A percentile compares a stretch with the other conserved stretches of the same genome.
These are phyloP conservation scores for Mycena galopus DNA, from an alignment of 768 basidiomycete genomes.

Conservation along the genomic window DNA sequence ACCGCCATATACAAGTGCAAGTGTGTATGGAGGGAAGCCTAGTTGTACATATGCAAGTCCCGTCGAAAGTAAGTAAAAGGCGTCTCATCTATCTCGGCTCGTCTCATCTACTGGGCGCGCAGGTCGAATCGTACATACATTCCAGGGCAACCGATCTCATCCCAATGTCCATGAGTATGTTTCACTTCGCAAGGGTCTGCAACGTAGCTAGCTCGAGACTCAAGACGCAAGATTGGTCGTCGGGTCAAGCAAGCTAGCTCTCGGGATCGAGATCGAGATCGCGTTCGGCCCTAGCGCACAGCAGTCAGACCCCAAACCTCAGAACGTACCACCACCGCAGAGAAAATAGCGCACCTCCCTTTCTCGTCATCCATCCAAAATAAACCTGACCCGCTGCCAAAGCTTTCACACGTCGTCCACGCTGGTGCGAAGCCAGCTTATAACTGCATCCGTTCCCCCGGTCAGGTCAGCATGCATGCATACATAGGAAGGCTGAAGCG, in stretches of 20 bases:
- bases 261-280: constrained; percentile 2
- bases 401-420: constrained; percentile 1
- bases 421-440: constrained; percentile 6
- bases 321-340: constrained; percentile 1
- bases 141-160: constrained; percentile 4
- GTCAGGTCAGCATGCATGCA: constrained; percentile 3
- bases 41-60: no score
- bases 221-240: no score
- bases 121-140: neutral
- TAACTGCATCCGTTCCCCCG: constrained; percentile 1
- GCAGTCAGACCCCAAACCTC: neutral
- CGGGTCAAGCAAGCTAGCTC: neutral
- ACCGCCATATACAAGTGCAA: no score
- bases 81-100: no score
- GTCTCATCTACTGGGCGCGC: no score
- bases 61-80: no score
- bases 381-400: neutral
- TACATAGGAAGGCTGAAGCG: no score
- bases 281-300: neutral
- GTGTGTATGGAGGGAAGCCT: no score
- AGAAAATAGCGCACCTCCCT: constrained; percentile 1
- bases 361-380: neutral
- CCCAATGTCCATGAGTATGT: constrained; percentile 1
- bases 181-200: neutral
- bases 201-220: neutral